Base-by-base conservation (phyloP, 306 rosid genomes). In the Quercus robur region DNA sequence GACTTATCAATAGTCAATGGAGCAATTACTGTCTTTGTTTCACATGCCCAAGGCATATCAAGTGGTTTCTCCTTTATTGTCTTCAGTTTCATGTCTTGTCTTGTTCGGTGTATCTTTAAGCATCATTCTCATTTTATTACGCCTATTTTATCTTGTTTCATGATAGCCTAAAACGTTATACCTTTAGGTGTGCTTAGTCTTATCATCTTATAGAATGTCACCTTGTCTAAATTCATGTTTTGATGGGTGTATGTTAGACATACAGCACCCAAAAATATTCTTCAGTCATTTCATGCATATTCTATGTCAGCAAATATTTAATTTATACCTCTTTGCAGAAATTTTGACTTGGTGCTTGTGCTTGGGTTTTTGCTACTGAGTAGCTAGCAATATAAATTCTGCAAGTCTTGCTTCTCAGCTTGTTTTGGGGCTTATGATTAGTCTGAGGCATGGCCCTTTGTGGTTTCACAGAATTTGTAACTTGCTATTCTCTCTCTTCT, bases 171-270 rank as follows among this genome's bases (percentile, higher is more conserved):
- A 64, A 21, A 6, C 17, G 70, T 25, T 72, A n/a, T 0, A 55
- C 71, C 70, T 73, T 79, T 26, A 70, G 66, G 69, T 41, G 25
- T 52, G 46, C 66, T 52, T 44, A 67, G 56, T 52, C 73, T 81
- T 30, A 21, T 38, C 20, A 54, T 59, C 70, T 81, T 75, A 19
- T 70, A 52, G 19, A 49, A 62, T 26, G 69, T 17, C 35, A 26
- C 69, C 38, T 26, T 62, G 69, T 62, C 69, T 12, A 62, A 62
- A 62, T 62, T 62, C 41, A 33, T 57, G 52, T 49, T 75, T 70
- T 3, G 51, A 14, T 23, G 28, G 31, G 71, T 30, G 69, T 64
- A 26, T 64, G 28, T 71, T 75, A 62, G 68, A 26, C 8, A 25
- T 13, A 23, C 66, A 13, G 28, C n/a, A 62, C 38, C 28, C 17